Evolutionary conservation across 108 stramenopile genomes (phyloP).

Genomic region (Phaeodactylum tricornutum): DNA sequence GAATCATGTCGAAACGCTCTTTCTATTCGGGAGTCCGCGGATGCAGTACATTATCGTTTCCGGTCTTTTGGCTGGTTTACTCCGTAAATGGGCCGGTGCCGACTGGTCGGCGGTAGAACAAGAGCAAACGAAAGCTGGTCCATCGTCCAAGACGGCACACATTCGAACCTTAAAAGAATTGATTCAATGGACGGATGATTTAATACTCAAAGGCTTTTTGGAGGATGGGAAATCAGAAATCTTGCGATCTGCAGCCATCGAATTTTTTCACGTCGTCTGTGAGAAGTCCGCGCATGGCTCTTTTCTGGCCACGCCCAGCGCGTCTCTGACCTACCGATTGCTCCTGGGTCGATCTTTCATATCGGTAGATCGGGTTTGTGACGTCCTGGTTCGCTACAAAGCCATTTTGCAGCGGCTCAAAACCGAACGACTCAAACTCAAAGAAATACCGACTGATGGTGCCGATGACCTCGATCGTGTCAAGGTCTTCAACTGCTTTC

Average conservation of each 20-base stretch:
- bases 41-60: not conserved
- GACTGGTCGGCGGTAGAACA: too few species aligned
- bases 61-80: not conserved
- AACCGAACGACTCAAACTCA: not conserved
- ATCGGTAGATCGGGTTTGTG: not conserved
- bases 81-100: not conserved
- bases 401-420: not conserved
- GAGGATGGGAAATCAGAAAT: too few species aligned
- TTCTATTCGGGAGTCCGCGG: not conserved
- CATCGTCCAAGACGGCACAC: too few species aligned
- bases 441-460: not conserved
- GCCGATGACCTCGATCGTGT: not conserved
- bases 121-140: too few species aligned
- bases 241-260: too few species aligned
- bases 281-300: too few species aligned
- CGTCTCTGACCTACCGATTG: constrained; percentile 4
- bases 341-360: not conserved
- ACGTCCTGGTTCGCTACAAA: not conserved
- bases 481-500: constrained; percentile 5
- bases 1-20: not conserved
- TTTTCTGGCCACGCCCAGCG: too few species aligned
- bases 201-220: too few species aligned
- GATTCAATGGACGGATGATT: too few species aligned
- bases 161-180: too few species aligned
- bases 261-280: too few species aligned